Conservation (phyloP, 495 filamentous ascomycete genomes). For the Daldinia childiae region DNA sequence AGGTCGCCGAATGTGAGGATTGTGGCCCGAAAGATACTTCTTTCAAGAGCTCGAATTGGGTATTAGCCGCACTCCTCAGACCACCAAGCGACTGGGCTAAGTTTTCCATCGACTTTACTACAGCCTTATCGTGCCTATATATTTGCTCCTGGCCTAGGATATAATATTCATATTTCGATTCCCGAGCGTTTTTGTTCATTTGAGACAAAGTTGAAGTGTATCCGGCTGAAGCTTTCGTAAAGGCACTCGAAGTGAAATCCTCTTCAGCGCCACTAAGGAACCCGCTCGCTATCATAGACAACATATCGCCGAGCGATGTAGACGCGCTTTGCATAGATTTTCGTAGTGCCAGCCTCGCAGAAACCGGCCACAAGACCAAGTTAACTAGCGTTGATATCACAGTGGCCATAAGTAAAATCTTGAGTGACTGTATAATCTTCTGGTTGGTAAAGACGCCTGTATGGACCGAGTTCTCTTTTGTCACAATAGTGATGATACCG, state of each 20-base stretch:
- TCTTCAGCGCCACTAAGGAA: constrained; percentile 88
- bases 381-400: constrained; percentile 77
- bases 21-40: constrained; percentile 56
- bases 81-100: constrained; percentile 92
- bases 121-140: constrained; percentile 78
- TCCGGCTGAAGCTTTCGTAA: constrained; percentile 69
- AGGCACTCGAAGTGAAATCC: constrained; percentile 71
- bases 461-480: constrained; percentile 90
- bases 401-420: constrained; percentile 91
- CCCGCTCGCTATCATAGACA: constrained; percentile 81
- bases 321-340: constrained; percentile 79
- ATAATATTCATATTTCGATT: constrained; percentile 92
- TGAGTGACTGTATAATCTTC: constrained; percentile 87
- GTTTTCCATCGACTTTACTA: constrained; percentile 86
- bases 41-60: constrained; percentile 84
- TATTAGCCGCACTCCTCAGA: constrained; percentile 84
- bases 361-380: constrained; percentile 80
- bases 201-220: constrained; percentile 76
- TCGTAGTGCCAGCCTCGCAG: constrained; percentile 78
- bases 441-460: constrained; percentile 78
- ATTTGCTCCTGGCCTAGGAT: constrained; percentile 82
- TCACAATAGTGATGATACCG: constrained; percentile 89
- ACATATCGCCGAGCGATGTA: constrained; percentile 79
- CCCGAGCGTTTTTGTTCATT: constrained; percentile 81
- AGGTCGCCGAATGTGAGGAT: constrained; percentile 18